Evolutionary conservation across 257 asterid genomes (phyloP).

Genomic region (Lithospermum erythrorhizon): DNA sequence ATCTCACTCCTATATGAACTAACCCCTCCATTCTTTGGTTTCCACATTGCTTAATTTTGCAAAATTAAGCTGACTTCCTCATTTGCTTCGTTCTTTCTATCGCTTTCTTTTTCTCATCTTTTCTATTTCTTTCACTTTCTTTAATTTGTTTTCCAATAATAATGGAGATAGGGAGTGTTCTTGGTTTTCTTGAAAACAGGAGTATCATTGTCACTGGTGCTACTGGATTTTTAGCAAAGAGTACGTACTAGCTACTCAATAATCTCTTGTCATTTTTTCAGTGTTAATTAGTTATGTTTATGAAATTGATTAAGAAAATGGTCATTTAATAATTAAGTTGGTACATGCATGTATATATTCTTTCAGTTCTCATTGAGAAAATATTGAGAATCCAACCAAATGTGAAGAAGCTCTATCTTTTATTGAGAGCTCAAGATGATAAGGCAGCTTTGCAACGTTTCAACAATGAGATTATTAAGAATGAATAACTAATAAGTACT

Average conservation of each 20-base stretch:
- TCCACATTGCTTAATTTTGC: background rate
- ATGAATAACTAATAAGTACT: too few relatives aligned
- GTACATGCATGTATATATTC: background rate
- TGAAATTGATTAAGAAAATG: background rate
- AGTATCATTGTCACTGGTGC: slow-evolving; percentile 68
- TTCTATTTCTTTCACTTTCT: background rate
- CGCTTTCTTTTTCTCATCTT: background rate
- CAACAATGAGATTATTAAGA: slow-evolving; percentile 41
- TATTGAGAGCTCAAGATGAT: slow-evolving; percentile 63
- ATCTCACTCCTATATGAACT: background rate
- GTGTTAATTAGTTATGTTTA: background rate
- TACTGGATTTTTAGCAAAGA: slow-evolving; percentile 81
- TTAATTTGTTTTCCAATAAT: background rate
- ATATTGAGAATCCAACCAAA: slow-evolving; percentile 72
- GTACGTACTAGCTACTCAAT: slow-evolving; percentile 26
- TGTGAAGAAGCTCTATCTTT: slow-evolving; percentile 73
- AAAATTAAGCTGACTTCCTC: background rate
- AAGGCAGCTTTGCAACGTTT: slow-evolving; percentile 60
- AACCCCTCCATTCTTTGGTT: background rate
- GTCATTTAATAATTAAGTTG: background rate
- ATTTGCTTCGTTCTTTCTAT: background rate
- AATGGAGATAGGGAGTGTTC: slow-evolving; percentile 59
- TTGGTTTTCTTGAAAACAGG: slow-evolving; percentile 39
- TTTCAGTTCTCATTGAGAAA: slow-evolving; percentile 78
- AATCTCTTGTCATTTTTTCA: background rate